A percentile compares a stretch with the other conserved stretches of the same genome.
phyloP scores from a whole-genome alignment of 116 monocot genomes.

The Posidonia oceanica region DNA sequence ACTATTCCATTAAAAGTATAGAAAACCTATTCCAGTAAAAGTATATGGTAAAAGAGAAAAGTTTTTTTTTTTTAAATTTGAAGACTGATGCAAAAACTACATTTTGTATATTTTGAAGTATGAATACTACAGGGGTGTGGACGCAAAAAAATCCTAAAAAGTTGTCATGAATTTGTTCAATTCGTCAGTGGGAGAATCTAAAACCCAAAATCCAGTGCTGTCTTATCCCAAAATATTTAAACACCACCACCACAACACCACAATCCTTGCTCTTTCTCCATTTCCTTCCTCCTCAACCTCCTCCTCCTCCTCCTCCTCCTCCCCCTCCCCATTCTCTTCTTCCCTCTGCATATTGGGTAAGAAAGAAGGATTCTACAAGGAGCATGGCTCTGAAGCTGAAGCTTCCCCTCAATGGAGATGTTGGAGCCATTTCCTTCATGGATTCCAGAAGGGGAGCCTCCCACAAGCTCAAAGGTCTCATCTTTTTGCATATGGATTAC shows the following conservation, averaged over 20 bases:
- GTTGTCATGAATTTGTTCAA: too few species aligned
- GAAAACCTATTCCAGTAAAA: too few species aligned
- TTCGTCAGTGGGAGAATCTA: not conserved
- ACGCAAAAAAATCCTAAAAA: too few species aligned
- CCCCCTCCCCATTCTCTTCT: not conserved
- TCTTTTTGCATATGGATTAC: not conserved
- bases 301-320: not conserved
- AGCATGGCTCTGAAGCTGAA: constrained; percentile 59
- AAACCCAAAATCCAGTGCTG: not conserved
- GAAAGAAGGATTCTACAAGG: too few species aligned
- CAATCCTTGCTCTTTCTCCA: not conserved
- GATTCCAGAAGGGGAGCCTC: constrained; percentile 37
- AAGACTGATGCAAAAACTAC: too few species aligned
- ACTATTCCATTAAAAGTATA: too few species aligned
- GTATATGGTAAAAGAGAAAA: too few species aligned
- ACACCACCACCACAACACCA: not conserved
- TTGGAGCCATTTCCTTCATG: constrained; percentile 49
- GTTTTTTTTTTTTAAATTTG: too few species aligned
- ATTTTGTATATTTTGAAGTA: too few species aligned
- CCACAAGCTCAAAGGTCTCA: constrained; percentile 35
- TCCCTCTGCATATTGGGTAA: not conserved
- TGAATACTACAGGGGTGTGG: too few species aligned
- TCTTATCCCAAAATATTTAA: not conserved
- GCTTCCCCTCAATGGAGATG: constrained; percentile 28
- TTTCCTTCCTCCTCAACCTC: not conserved